Base-by-base conservation (phyloP, 805 yeast genomes). In the Candida koratica region DNA sequence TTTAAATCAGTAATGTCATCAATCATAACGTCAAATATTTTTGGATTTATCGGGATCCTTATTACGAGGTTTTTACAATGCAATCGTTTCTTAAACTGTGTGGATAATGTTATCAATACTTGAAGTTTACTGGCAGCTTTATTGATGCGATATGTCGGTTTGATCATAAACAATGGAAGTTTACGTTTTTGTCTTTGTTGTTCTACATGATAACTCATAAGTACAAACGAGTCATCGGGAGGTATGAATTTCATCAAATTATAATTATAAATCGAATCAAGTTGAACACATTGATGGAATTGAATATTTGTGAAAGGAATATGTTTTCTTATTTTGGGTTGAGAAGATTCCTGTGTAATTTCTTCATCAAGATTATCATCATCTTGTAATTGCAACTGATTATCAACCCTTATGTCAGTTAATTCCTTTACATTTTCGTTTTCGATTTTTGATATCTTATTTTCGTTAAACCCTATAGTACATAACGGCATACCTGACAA, bases 161-260 rank as follows among this genome's bases (percentile, higher is more conserved):
- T 54, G 4, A 74, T 55, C 61, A 67, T 53, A n/a, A 75, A 44
- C 22, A 75, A 49, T 1, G 79, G 78, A 27, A 49, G 37, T 35
- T 58, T 61, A n/a, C 48, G 37, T 25, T 46, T 48, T 32, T 67
- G 67, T 16, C 67, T 53, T 36, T 57, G 66, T 25, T 61, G 60
- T 13, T 73, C 74, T 27, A 67, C 68, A 4, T 71, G 52, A 41
- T 65, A 63, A 3, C 63, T 53, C 51, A 67, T 55, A 2, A 66
- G 48, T 2, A 51, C 48, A 34, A 68, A 68, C 37, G 61, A 55
- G 39, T 66, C 71, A 33, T 87, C 96, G 0, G 96, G 96, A 11
- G 97, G 96, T 12, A 83, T 76, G 55, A 88, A 89, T 18, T 80
- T 75, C 20, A 89, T 77, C 38, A 77, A 72, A 47, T 87, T 81